A percentile compares a stretch with the other conserved stretches of the same genome.
Conservation (phyloP, 2,329 filamentous ascomycete species). For the Ceratocystis smalleyi region DNA sequence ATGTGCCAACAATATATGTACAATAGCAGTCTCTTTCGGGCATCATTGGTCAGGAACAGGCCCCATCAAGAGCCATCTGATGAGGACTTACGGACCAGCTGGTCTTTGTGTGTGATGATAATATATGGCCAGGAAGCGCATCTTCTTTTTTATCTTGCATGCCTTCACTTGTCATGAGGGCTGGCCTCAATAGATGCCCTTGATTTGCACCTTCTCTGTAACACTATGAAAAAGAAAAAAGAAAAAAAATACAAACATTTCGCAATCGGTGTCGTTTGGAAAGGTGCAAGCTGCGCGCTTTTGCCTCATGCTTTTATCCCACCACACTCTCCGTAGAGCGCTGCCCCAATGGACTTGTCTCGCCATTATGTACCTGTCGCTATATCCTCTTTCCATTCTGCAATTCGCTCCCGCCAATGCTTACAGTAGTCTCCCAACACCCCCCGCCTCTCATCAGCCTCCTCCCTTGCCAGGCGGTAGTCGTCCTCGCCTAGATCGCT, state of each 20-base stretch:
- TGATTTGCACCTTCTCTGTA: constrained; percentile 26
- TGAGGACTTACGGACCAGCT: not conserved
- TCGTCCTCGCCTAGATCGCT: constrained; percentile 84
- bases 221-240: constrained; percentile 18
- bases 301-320: no score
- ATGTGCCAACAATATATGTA: constrained; percentile 4
- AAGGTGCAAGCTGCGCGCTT: not conserved
- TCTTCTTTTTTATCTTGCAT: not conserved
- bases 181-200: constrained; percentile 17
- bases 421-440: constrained; percentile 17
- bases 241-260: constrained; percentile 16
- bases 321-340: no score
- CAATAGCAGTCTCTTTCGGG: constrained; percentile 5
- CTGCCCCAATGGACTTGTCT: not conserved
- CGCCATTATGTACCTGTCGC: not conserved
- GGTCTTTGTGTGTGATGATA: constrained; percentile 8
- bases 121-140: constrained; percentile 6
- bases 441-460: constrained; percentile 36
- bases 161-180: not conserved
- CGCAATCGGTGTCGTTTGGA: not conserved
- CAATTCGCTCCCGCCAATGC: constrained; percentile 15
- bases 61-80: not conserved
- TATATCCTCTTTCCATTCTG: not conserved
- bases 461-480: constrained; percentile 59
- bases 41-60: constrained; percentile 2